Evolutionary conservation across 108 stramenopile species (phyloP), one percentile per base, ranked within the genome.

Genomic region (Parietichytrium sp.): DNA sequence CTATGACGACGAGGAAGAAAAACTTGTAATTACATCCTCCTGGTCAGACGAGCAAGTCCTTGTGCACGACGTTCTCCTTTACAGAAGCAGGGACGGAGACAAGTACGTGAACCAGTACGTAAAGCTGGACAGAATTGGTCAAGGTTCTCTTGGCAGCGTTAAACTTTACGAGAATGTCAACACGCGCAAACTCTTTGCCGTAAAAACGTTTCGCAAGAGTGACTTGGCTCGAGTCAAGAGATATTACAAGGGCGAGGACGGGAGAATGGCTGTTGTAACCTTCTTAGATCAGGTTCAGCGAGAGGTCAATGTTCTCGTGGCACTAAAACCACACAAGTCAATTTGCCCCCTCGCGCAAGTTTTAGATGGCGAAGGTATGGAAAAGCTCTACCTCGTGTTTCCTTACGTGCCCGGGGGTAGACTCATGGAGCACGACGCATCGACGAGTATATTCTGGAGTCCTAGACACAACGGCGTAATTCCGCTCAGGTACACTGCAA

Each of bases 361-460:
- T 18, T 7, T 72, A 6, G 55, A 72, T 23, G 16, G 42, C 18
- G 55, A 72, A 18, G 55, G 42, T 30, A 30, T 42, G 13, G 36
- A 72, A n/a, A 72, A 72, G 38, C 33, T 38, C 0, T 72, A 72
- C 29, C 55, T 72, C 36, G 55, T 72, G 13, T 72, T 72, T 1
- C 55, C 55, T 7, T 72, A 72, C 16, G 33, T 42, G 8, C 36
- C 36, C 30, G 55, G 55, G 36, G 55, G 55, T 38, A 4, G 36
- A 4, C 55, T 72, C 36, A 72, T 72, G 55, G 15, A 42, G 20
- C 42, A 42, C 25, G 55, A 72, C 18, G 18, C 36, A 30, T n/a
- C 30, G 20, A 42, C 33, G 13, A 42, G n/a, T 20, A 42, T 23
- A 4, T 72, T 72, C 25, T 72, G 38, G 30, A 30, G 18, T 8